Evolutionary conservation across 306 rosid species (phyloP).

Genomic region (Vigna trinervia): DNA sequence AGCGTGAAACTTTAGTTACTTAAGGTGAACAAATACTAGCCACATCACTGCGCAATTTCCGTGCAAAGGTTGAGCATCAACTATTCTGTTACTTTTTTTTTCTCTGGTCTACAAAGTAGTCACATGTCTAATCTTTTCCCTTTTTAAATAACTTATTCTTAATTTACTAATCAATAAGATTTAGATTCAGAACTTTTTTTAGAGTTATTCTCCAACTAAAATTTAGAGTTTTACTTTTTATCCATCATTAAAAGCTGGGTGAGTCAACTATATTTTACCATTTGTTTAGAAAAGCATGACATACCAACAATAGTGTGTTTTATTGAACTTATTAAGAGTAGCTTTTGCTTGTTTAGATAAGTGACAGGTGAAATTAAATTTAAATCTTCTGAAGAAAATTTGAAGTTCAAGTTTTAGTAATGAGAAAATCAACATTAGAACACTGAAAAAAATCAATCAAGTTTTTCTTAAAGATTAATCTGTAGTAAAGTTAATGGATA

Average conservation of each 20-base stretch:
- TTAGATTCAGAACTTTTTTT: neutral
- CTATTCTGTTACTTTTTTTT: neutral
- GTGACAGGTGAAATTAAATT: too few species aligned
- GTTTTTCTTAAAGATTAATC: too few species aligned
- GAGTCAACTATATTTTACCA: neutral
- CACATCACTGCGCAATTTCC: slow-evolving; percentile 32
- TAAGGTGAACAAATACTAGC: slow-evolving; percentile 28
- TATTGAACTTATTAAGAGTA: too few species aligned
- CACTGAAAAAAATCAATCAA: too few species aligned
- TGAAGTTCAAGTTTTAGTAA: too few species aligned
- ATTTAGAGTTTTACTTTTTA: neutral
- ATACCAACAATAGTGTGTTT: too few species aligned
- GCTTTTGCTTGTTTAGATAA: too few species aligned
- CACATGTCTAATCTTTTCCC: slow-evolving; percentile 25
- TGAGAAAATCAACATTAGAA: too few species aligned
- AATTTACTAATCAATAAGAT: neutral
- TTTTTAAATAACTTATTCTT: slow-evolving; percentile 5
- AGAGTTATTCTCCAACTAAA: neutral
- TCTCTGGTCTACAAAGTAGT: slow-evolving; percentile 11
- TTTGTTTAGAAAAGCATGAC: too few species aligned
- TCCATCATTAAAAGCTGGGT: neutral
- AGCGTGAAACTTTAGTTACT: slow-evolving; percentile 15
- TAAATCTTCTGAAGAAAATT: too few species aligned
- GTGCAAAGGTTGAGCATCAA: slow-evolving; percentile 39
- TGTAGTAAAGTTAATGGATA: too few species aligned